Evolutionary conservation across 208 protist genomes (phyloP).

Genomic region (Crithidia expoeki): DNA sequence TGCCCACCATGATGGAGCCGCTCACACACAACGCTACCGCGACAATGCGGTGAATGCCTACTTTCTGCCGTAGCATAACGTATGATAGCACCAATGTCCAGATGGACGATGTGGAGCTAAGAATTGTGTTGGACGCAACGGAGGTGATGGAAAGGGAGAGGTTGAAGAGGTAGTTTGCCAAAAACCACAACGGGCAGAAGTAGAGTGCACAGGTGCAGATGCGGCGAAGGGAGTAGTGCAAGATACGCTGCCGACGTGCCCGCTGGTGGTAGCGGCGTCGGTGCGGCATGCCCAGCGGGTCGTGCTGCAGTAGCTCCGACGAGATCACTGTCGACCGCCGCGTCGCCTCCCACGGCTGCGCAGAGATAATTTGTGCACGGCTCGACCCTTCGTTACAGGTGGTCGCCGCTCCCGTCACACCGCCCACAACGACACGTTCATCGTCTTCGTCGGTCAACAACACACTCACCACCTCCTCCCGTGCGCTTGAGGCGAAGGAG

Average conservation of each 20-base stretch:
- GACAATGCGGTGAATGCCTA: conserved; percentile 50
- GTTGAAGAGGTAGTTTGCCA: conserved; percentile 93
- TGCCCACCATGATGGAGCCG: conserved; percentile 70
- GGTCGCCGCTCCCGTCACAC: not conserved
- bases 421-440: not conserved
- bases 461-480: conserved; percentile 41
- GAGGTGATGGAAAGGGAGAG: conserved; percentile 84
- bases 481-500: conserved; percentile 30
- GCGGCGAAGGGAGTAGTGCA: conserved; percentile 65
- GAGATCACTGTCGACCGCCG: conserved; percentile 13
- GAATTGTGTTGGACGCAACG: conserved; percentile 88
- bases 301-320: conserved; percentile 16
- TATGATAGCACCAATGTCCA: conserved; percentile 86
- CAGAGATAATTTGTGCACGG: not conserved
- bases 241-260: conserved; percentile 47
- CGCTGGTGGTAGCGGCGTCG: conserved; percentile 24
- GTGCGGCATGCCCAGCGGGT: not conserved
- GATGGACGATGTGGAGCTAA: conserved; percentile 86
- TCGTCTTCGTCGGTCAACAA: conserved; percentile 32
- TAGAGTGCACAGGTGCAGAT: conserved; percentile 71
- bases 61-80: conserved; percentile 65
- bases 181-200: conserved; percentile 92
- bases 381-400: too few relatives aligned
- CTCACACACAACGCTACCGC: conserved; percentile 71
- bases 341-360: conserved; percentile 5